phyloP scores from a whole-genome alignment of 2,329 filamentous ascomycete species.

The Colletotrichum simmondsii region DNA sequence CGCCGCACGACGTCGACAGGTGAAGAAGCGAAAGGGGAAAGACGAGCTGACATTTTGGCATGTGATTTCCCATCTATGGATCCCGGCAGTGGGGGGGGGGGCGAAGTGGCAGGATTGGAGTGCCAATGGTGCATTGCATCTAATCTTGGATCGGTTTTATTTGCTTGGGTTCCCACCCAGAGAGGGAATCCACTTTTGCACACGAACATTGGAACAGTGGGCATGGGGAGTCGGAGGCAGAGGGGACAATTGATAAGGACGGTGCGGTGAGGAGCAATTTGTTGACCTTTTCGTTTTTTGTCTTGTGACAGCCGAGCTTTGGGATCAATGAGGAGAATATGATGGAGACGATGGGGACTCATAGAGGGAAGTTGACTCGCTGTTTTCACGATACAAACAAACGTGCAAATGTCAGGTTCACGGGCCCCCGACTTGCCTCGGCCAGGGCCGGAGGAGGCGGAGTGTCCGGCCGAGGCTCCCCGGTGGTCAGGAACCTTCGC shows the following conservation, averaged over 20 bases:
- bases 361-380: neutral
- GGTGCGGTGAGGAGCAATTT: constrained; percentile 5
- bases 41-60: constrained; percentile 2
- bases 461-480: constrained; percentile 31
- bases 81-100: neutral
- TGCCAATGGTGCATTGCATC: constrained; percentile 4
- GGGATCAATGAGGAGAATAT: neutral
- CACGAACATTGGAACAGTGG: neutral
- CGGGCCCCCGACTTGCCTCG: constrained; percentile 22
- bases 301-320: constrained; percentile 18
- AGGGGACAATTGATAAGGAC: neutral
- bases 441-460: constrained; percentile 13
- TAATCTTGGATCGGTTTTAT: constrained; percentile 2
- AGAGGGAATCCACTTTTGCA: constrained; percentile 1
- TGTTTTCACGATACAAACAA: neutral
- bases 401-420: neutral
- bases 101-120: neutral
- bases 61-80: constrained; percentile 23
- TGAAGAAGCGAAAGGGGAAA: constrained; percentile 13
- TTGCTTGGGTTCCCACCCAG: constrained; percentile 2
- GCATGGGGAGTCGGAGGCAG: neutral
- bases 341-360: neutral
- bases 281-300: constrained; percentile 8
- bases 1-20: neutral
- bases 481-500: neutral